phyloP scores from a whole-genome alignment of 129 eudicot species.

The Gnaphalium uliginosum region DNA sequence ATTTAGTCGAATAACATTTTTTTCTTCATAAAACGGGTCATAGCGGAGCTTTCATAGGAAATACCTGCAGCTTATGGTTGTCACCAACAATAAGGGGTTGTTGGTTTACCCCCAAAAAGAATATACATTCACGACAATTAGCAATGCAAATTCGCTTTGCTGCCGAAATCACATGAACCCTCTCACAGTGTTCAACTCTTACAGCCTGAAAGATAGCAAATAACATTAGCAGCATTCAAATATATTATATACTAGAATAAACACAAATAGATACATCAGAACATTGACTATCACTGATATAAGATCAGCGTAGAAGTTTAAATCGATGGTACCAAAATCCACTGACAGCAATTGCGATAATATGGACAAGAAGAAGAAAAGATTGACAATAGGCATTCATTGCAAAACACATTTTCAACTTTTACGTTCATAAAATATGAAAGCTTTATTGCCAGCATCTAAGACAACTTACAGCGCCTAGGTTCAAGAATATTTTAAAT shows the following conservation, averaged over 20 bases:
- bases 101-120: constrained; percentile 94
- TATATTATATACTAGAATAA: not conserved
- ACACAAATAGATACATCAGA: not conserved
- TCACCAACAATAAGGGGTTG: constrained; percentile 96
- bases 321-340: constrained; percentile 9
- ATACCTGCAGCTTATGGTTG: constrained; percentile 94
- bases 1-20: not conserved
- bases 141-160: constrained; percentile 91
- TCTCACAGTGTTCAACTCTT: constrained; percentile 96
- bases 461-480: not conserved
- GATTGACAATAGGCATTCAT: not conserved
- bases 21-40: not conserved
- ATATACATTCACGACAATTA: constrained; percentile 95
- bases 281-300: not conserved
- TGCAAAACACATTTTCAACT: no score
- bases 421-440: not conserved
- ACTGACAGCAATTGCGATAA: not conserved
- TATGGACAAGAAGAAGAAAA: not conserved
- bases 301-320: not conserved
- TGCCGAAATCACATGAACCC: constrained; percentile 90
- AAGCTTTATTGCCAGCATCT: not conserved
- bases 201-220: constrained; percentile 63
- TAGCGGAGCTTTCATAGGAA: not conserved
- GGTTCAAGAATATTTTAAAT: not conserved
- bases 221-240: constrained; percentile 4